These are phyloP conservation scores for Paecilomyces formosus DNA, from an alignment of 2,329 filamentous ascomycete species.

Conservation along the genomic window DNA sequence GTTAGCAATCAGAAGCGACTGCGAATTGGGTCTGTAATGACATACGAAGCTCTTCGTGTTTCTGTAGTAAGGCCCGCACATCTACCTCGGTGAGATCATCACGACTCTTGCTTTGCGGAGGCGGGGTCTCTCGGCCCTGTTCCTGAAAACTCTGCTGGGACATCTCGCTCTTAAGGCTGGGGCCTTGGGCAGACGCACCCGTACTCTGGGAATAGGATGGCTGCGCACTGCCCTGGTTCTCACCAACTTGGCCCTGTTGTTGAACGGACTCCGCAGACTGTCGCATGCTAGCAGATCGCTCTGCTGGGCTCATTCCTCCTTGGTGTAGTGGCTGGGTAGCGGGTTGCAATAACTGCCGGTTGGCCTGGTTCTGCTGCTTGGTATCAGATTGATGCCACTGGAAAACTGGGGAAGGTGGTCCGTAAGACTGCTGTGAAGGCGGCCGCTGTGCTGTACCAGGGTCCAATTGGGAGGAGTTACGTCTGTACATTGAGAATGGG, in stretches of 20 bases:
- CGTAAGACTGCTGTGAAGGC: slow-evolving; percentile 27
- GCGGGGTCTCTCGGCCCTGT: slow-evolving; percentile 41
- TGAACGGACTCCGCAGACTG: slow-evolving; percentile 5
- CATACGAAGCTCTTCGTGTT: slow-evolving; percentile 41
- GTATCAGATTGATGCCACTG: slow-evolving; percentile 11
- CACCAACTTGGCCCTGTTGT: slow-evolving; percentile 1
- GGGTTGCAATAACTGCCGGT: slow-evolving; percentile 11
- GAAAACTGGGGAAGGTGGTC: slow-evolving; percentile 25
- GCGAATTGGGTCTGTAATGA: neutral
- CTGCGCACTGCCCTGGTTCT: neutral
- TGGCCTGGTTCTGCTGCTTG: slow-evolving; percentile 11
- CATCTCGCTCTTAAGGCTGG: slow-evolving; percentile 18
- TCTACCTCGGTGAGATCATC: slow-evolving; percentile 37
- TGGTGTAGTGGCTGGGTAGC: slow-evolving; percentile 2
- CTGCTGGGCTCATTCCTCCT: slow-evolving; percentile 6
- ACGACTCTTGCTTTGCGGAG: slow-evolving; percentile 23
- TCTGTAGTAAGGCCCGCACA: slow-evolving; percentile 35
- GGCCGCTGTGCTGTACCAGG: slow-evolving; percentile 19
- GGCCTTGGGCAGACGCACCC: slow-evolving; percentile 14
- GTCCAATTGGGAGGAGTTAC: slow-evolving; percentile 12
- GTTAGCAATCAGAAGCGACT: neutral
- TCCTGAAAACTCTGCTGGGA: slow-evolving; percentile 28
- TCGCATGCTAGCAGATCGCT: slow-evolving; percentile 10
- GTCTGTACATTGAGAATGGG: slow-evolving; percentile 9
- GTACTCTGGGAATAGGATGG: slow-evolving; percentile 5